Evolutionary conservation across 768 basidiomycete genomes (phyloP), one percentile per base, ranked within the genome.

Genomic region (Coprinopsis cinerea): DNA sequence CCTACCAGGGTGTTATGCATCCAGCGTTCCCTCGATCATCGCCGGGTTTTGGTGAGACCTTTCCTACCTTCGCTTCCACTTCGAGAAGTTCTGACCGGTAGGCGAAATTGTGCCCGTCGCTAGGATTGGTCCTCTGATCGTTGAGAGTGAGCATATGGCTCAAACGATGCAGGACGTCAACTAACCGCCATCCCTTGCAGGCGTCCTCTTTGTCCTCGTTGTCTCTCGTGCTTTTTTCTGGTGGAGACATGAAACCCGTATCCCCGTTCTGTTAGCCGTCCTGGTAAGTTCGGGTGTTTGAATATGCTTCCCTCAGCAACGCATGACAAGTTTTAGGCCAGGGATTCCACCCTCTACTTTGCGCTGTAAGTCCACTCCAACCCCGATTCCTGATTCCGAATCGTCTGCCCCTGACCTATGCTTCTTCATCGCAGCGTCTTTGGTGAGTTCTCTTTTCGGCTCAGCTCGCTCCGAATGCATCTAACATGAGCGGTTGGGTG

Each of bases 1-100:
- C 47, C 48, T 64, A n/a, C 63, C 63, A 3, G 63, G 63, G n/a
- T 64, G 63, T 50, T 64, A 64, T 52, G 59, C 63, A 1, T 58
- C 57, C 4, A 57, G 52, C 14, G 61, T 65, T 2, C 64, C 62
- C 27, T 54, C 57, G 9, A 60, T 60, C 10, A 61, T 65, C 36
- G 62, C 58, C 9, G 64, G 64, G 1, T 59, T 59, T 44, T 65
- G 61, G 63, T 64, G 27, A n/a, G 60, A 47, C 30, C 22, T 43
- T 26, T 13, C 1, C 15, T 18, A 15, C 11, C 36, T 39, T 18
- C 9, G 7, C 11, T 39, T 10, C 18, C n/a, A n/a, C n/a, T n/a
- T n/a, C n/a, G n/a, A n/a, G n/a, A n/a, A n/a, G n/a, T n/a, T n/a
- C n/a, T n/a, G n/a, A n/a, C n/a, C 36, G 36, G 7, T 39, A 6